phyloP scores from a whole-genome alignment of 148 eudicot species.

The Fagopyrum esculentum region DNA sequence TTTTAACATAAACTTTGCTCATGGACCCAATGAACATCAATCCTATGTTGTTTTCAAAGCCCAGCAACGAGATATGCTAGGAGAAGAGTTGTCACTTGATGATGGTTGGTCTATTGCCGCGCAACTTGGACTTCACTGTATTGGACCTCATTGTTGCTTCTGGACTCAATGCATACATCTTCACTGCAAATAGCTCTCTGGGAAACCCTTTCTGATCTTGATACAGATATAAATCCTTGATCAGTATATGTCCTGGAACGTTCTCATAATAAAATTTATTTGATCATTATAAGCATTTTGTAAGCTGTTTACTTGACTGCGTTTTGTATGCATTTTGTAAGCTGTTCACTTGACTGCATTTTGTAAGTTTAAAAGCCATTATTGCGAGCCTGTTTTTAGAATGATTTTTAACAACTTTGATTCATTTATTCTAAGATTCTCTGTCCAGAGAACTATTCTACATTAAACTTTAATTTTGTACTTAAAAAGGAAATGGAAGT shows the following conservation, averaged over 20 bases:
- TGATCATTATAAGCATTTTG: too few species aligned
- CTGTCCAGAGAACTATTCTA: constrained; percentile 30
- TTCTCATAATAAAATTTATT: background rate
- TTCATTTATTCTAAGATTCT: constrained; percentile 54
- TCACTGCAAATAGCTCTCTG: constrained; percentile 70
- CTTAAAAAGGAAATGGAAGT: constrained; percentile 34
- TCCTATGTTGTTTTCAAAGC: background rate
- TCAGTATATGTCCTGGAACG: background rate
- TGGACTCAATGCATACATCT: constrained; percentile 81
- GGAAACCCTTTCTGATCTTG: constrained; percentile 90
- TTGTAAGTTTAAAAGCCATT: too few species aligned
- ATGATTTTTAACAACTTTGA: too few species aligned
- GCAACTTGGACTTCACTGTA: constrained; percentile 28
- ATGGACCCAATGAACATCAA: background rate
- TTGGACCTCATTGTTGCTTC: constrained; percentile 39
- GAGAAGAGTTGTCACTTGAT: constrained; percentile 34
- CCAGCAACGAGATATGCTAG: background rate
- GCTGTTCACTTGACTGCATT: too few species aligned
- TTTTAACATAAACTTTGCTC: background rate
- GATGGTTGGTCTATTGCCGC: constrained; percentile 48
- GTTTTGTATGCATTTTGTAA: too few species aligned
- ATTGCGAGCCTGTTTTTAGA: too few species aligned
- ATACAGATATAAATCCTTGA: background rate
- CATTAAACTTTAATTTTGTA: constrained; percentile 14
- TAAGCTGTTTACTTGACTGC: too few species aligned